Conservation (phyloP, 1,284 basidiomycete species). For the Boletus semigastroideus region DNA sequence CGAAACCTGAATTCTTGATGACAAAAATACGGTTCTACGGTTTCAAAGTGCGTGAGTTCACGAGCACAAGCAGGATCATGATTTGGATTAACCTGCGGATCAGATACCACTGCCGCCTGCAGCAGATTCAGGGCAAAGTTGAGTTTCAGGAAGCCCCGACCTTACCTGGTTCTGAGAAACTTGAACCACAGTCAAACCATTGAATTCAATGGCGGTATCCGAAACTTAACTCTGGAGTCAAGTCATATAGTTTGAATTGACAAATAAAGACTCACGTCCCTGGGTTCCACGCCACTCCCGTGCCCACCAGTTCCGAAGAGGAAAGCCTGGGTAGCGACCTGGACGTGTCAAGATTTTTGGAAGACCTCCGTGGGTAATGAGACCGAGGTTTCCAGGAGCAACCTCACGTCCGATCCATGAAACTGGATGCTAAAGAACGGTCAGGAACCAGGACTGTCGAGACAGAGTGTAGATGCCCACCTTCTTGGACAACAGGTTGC, state of each 20-base stretch:
- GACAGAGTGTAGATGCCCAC: conserved; percentile 17
- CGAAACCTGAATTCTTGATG: conserved; percentile 74
- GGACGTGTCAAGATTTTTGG: conserved; percentile 70
- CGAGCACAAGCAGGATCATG: neutral
- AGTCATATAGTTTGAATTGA: conserved; percentile 2
- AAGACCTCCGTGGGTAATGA: conserved; percentile 76
- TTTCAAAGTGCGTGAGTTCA: neutral
- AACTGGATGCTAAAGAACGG: conserved; percentile 46
- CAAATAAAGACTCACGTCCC: conserved; percentile 49
- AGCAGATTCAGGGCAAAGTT: conserved; percentile 3
- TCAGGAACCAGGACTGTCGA: conserved; percentile 1
- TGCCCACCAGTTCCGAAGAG: conserved; percentile 81
- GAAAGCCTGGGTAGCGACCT: conserved; percentile 73
- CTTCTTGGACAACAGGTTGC: conserved; percentile 51
- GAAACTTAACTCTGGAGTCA: conserved; percentile 48
- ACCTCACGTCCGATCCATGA: conserved; percentile 72
- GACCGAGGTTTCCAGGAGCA: conserved; percentile 60
- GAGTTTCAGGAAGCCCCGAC: neutral
- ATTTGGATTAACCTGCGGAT: conserved; percentile 51
- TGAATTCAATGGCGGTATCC: conserved; percentile 75
- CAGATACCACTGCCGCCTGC: conserved; percentile 71
- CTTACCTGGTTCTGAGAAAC: conserved; percentile 70
- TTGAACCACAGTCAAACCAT: conserved; percentile 75
- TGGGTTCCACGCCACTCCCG: conserved; percentile 63
- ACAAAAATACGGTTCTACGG: conserved; percentile 70